These are phyloP conservation scores for Collybiopsis confluens DNA, from an alignment of 768 basidiomycete genomes.

Conservation along the genomic window DNA sequence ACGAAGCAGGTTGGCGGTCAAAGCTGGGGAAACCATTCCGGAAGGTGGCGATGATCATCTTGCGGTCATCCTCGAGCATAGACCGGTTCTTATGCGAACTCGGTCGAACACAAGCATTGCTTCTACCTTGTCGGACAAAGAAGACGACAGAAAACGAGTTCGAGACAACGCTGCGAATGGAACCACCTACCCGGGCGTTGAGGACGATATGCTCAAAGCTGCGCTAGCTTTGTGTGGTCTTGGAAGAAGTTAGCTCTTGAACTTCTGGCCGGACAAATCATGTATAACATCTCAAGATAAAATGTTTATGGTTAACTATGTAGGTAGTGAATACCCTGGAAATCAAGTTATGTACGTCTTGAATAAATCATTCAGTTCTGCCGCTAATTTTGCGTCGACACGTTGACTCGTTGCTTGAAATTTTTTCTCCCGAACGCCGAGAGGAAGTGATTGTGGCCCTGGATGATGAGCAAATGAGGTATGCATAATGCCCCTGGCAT, in stretches of 20 bases:
- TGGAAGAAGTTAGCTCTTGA: background rate
- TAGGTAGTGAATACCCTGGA: background rate
- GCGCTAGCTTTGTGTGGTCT: slow-evolving; percentile 12
- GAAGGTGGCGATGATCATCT: slow-evolving; percentile 5
- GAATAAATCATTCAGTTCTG: background rate
- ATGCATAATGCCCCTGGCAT: too few relatives aligned
- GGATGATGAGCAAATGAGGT: too few relatives aligned
- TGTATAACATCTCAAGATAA: background rate
- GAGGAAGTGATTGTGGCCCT: too few relatives aligned
- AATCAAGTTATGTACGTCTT: slow-evolving; percentile 1
- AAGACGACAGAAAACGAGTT: background rate
- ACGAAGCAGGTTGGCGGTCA: slow-evolving; percentile 22
- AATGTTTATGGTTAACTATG: background rate
- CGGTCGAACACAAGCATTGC: background rate
- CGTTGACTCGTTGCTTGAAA: too few relatives aligned
- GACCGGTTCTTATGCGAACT: background rate
- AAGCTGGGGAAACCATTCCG: background rate
- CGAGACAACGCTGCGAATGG: slow-evolving; percentile 19
- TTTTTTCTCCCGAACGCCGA: too few relatives aligned
- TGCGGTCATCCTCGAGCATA: background rate
- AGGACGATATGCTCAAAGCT: slow-evolving; percentile 10
- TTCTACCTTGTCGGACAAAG: background rate
- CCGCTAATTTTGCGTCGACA: too few relatives aligned
- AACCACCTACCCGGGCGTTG: background rate
- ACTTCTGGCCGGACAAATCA: background rate